These are phyloP conservation scores for Mimosa bimucronata DNA, from an alignment of 306 rosid genomes.

Conservation along the genomic window DNA sequence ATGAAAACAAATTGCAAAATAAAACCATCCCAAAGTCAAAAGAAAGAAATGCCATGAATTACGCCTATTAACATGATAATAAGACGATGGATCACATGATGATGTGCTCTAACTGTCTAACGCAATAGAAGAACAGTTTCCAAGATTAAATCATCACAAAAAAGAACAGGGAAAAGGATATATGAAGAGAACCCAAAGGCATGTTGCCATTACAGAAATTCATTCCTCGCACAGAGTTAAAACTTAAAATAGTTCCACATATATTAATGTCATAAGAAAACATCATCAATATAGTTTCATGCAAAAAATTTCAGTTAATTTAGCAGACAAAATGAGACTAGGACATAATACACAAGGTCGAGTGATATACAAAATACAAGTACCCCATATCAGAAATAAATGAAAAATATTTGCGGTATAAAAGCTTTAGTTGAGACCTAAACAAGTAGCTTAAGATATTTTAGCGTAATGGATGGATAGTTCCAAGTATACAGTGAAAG, in stretches of 20 bases:
- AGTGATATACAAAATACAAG: background rate
- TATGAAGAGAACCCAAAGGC: background rate
- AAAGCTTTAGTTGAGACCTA: background rate
- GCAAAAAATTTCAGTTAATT: background rate
- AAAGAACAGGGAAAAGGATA: background rate
- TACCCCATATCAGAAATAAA: background rate
- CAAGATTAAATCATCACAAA: constrained; percentile 9
- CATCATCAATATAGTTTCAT: background rate
- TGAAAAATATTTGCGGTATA: background rate
- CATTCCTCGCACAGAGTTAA: background rate
- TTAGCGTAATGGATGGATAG: background rate
- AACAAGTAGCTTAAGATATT: background rate
- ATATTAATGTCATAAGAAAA: background rate
- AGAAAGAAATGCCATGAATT: background rate
- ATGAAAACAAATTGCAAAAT: background rate
- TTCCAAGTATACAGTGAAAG: constrained; percentile 22
- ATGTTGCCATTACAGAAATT: background rate
- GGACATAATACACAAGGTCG: background rate
- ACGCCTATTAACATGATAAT: background rate
- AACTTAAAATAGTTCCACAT: background rate
- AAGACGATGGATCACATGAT: background rate
- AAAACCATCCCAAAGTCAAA: background rate
- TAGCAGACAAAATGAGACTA: background rate
- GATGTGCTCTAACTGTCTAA: background rate
- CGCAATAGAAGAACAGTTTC: background rate